phyloP scores from a whole-genome alignment of 2,329 filamentous ascomycete genomes.

The Sclerotinia glacialis region DNA sequence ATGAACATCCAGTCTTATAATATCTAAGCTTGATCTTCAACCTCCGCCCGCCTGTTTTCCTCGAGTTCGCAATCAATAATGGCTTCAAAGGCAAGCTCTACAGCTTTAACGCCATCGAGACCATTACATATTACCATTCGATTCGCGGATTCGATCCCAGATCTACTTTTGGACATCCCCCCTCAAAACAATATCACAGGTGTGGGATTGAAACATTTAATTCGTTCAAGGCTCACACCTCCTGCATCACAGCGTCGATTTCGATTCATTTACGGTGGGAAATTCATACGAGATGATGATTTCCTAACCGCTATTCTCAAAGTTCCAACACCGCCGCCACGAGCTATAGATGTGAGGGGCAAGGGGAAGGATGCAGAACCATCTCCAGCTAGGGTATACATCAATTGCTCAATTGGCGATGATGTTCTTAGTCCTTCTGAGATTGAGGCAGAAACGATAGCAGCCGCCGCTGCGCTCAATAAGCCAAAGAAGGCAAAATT shows the following conservation, averaged over 20 bases:
- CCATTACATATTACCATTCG: conserved; percentile 77
- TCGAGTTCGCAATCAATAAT: background rate
- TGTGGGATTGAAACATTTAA: conserved; percentile 75
- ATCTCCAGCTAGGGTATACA: conserved; percentile 63
- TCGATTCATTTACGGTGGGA: conserved; percentile 86
- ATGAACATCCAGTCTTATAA: too few relatives aligned
- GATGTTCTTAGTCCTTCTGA: conserved; percentile 67
- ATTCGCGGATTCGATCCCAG: conserved; percentile 82
- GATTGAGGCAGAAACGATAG: conserved; percentile 61
- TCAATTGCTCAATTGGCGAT: conserved; percentile 90
- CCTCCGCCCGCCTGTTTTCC: background rate
- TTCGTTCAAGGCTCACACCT: conserved; percentile 67
- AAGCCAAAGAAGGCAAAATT: conserved; percentile 26
- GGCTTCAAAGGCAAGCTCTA: conserved; percentile 12
- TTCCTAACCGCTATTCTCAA: conserved; percentile 68
- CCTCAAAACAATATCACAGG: conserved; percentile 67
- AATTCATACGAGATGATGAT: conserved; percentile 72
- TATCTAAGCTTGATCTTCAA: background rate
- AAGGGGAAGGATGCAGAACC: conserved; percentile 67
- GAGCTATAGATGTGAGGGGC: conserved; percentile 44
- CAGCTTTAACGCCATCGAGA: conserved; percentile 3
- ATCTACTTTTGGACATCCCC: conserved; percentile 74
- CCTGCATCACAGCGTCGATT: conserved; percentile 66
- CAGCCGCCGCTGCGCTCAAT: conserved; percentile 29
- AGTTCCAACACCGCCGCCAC: conserved; percentile 52